Evolutionary conservation across 208 protist genomes (phyloP).

Genomic region (Balamuthia mandrillaris): DNA sequence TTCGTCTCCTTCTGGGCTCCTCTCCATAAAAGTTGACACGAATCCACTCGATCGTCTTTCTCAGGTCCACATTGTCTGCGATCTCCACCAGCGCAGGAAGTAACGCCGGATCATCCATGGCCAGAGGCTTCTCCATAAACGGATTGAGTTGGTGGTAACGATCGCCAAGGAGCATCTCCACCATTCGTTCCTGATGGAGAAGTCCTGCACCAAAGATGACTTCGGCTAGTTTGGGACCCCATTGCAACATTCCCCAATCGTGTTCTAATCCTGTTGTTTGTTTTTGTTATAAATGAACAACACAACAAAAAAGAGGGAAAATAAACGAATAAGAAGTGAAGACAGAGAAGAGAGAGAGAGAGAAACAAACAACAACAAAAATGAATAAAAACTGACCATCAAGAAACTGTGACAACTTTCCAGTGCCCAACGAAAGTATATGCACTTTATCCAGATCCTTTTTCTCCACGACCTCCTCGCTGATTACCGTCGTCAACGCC

Average conservation of each 20-base stretch:
- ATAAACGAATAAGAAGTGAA: no score
- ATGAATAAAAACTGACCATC: no score
- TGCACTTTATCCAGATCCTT: neutral
- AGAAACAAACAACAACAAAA: no score
- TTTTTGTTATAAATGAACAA: no score
- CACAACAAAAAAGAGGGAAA: no score
- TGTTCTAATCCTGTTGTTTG: neutral
- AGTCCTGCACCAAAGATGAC: constrained; percentile 11
- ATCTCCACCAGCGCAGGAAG: neutral
- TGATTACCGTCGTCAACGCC: neutral
- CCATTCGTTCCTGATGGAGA: constrained; percentile 16
- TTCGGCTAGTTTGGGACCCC: constrained; percentile 14
- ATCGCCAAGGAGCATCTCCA: neutral
- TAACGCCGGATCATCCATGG: constrained; percentile 10
- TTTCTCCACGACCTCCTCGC: constrained; percentile 13
- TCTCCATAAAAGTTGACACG: no score
- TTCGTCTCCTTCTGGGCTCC: no score
- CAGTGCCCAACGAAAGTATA: neutral
- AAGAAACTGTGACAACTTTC: neutral
- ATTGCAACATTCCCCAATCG: constrained; percentile 22
- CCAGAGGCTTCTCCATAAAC: constrained; percentile 18
- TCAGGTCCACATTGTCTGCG: neutral
- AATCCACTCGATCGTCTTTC: neutral
- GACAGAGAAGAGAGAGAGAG: no score
- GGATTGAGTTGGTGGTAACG: constrained; percentile 25